Evolutionary conservation across 805 yeast genomes (phyloP).

Genomic region (Nakazawaea wickerhamii): DNA sequence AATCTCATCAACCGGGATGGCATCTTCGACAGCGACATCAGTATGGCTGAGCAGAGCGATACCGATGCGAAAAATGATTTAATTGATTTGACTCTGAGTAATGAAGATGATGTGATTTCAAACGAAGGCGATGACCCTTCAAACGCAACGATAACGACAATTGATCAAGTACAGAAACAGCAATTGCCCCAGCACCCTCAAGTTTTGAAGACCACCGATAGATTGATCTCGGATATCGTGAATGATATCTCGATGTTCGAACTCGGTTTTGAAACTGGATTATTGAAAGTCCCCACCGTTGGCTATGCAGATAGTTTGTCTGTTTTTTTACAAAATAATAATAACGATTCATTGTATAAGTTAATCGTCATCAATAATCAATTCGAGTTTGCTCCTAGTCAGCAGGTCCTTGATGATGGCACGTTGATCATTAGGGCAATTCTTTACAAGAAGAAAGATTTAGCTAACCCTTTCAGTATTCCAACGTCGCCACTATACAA

Average conservation of each 20-base stretch:
- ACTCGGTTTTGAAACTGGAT: slow-evolving; percentile 18
- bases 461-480: slow-evolving; percentile 3
- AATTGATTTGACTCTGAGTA: slow-evolving; percentile 2
- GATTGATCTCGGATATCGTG: slow-evolving; percentile 60
- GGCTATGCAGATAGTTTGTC: slow-evolving; percentile 29
- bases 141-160: neutral
- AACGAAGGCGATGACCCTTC: slow-evolving; percentile 1
- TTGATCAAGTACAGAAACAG: neutral
- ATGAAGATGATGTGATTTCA: slow-evolving; percentile 1
- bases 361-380: slow-evolving; percentile 32
- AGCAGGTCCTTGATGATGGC: slow-evolving; percentile 17
- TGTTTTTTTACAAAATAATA: slow-evolving; percentile 14
- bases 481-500: slow-evolving; percentile 9
- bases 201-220: slow-evolving; percentile 57
- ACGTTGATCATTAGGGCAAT: slow-evolving; percentile 4
- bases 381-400: slow-evolving; percentile 29
- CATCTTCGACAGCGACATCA: neutral
- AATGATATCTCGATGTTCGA: slow-evolving; percentile 33
- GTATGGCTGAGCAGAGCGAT: slow-evolving; percentile 3
- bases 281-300: slow-evolving; percentile 26
- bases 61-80: slow-evolving; percentile 3
- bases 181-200: neutral
- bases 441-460: slow-evolving; percentile 2
- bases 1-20: neutral
- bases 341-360: slow-evolving; percentile 18